Conservation (phyloP, 768 basidiomycete genomes). For the Boletus subparvulus region DNA sequence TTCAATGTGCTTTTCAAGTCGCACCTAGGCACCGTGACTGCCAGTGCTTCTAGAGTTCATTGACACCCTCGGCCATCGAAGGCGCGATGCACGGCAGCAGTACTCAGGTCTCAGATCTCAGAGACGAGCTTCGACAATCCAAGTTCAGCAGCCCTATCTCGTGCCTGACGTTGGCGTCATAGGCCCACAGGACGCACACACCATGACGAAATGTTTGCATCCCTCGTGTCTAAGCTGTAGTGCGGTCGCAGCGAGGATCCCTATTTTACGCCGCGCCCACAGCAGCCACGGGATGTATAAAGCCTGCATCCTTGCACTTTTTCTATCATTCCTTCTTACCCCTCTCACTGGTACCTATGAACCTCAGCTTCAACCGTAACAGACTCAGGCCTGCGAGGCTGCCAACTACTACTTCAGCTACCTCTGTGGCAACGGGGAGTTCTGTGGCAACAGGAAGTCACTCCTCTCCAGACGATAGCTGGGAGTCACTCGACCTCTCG, state of each 20-base stretch:
- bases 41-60: not conserved
- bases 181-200: conserved; percentile 1
- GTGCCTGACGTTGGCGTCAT: not conserved
- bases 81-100: not conserved
- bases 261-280: not conserved
- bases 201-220: not conserved
- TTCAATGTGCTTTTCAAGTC: not conserved
- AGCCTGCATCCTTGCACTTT: not conserved
- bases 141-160: not conserved
- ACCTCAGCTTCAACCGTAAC: not conserved
- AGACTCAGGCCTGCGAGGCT: not conserved
- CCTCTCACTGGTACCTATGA: conserved; percentile 2
- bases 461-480: conserved; percentile 13
- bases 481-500: conserved; percentile 23
- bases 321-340: not conserved
- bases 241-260: not conserved
- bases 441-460: not conserved
- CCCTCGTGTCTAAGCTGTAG: conserved; percentile 1
- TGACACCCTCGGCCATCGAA: too few relatives aligned
- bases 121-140: not conserved
- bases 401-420: not conserved
- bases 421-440: not conserved
- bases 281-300: conserved; percentile 8
- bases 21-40: too few relatives aligned
- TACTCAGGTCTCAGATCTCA: too few relatives aligned